phyloP scores from a whole-genome alignment of 306 rosid genomes.

The Rubus parviflorus region DNA sequence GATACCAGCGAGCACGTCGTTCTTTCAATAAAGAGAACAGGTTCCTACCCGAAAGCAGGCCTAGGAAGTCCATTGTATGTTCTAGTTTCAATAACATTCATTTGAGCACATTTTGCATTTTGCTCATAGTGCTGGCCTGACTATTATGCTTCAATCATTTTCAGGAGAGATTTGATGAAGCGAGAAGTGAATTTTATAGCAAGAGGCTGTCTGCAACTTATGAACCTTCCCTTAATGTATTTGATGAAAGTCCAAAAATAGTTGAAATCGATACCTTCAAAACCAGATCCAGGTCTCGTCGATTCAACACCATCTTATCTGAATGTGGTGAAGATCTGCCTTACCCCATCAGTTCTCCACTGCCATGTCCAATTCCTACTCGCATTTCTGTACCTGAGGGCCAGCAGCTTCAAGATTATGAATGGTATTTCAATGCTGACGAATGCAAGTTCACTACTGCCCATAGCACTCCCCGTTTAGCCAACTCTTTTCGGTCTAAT shows the following conservation, averaged over 20 bases:
- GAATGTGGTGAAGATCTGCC: constrained; percentile 66
- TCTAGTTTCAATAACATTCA: neutral
- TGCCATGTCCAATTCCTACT: constrained; percentile 49
- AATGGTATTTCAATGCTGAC: constrained; percentile 63
- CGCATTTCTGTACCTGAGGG: constrained; percentile 48
- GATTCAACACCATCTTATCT: constrained; percentile 45
- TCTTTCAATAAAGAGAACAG: constrained; percentile 67
- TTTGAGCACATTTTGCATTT: neutral
- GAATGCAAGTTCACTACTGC: constrained; percentile 67
- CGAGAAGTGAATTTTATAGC: constrained; percentile 75
- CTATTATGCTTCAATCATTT: neutral
- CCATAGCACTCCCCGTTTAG: constrained; percentile 74
- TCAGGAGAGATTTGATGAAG: constrained; percentile 76
- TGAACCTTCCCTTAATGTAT: constrained; percentile 51
- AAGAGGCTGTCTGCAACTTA: constrained; percentile 61
- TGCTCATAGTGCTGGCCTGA: neutral
- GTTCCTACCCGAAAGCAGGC: constrained; percentile 44
- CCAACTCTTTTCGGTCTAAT: constrained; percentile 35
- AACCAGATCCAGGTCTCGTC: constrained; percentile 64
- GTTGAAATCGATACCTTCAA: constrained; percentile 86
- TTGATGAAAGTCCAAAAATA: constrained; percentile 76
- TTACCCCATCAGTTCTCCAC: constrained; percentile 53
- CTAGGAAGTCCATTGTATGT: constrained; percentile 62
- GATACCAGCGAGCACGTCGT: constrained; percentile 82
- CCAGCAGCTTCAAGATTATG: constrained; percentile 52